These are phyloP conservation scores for Herpetospermum pedunculosum DNA, from an alignment of 306 rosid genomes.

Conservation along the genomic window DNA sequence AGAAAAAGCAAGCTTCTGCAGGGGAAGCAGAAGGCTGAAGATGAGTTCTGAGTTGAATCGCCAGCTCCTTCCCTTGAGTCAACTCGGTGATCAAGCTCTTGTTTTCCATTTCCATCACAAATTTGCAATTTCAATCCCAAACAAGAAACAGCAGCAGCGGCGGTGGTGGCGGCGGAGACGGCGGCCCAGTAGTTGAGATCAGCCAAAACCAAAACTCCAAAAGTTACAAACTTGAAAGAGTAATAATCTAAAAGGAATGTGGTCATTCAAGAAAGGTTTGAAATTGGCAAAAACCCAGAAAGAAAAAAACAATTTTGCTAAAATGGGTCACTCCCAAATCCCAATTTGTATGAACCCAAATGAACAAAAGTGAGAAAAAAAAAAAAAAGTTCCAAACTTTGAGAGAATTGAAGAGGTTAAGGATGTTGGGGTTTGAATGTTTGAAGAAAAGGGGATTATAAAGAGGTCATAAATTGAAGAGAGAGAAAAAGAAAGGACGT, in stretches of 20 bases:
- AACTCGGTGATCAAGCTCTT: constrained; percentile 32
- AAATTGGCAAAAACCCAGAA: not conserved
- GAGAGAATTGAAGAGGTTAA: not conserved
- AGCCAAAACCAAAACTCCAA: not conserved
- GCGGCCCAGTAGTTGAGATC: not conserved
- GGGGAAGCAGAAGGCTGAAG: constrained; percentile 18
- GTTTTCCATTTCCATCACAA: constrained; percentile 1
- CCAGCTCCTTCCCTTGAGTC: constrained; percentile 35
- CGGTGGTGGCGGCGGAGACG: too few relatives aligned
- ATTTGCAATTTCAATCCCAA: not conserved
- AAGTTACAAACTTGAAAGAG: not conserved
- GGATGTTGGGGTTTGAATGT: constrained; percentile 16
- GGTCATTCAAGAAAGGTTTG: constrained; percentile 2
- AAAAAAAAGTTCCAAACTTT: not conserved
- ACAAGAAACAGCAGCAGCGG: not conserved
- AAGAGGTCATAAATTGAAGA: not conserved
- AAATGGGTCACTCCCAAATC: not conserved
- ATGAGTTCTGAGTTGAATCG: constrained; percentile 31
- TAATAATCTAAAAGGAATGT: not conserved
- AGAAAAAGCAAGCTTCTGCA: constrained; percentile 5
- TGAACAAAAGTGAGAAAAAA: not conserved
- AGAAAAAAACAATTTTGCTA: not conserved
- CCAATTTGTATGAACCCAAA: not conserved
- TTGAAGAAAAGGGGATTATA: not conserved
- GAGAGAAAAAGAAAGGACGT: constrained; percentile 12